Base-by-base conservation (phyloP, 2,329 filamentous ascomycete genomes). In the Pyrenophora seminiperda region DNA sequence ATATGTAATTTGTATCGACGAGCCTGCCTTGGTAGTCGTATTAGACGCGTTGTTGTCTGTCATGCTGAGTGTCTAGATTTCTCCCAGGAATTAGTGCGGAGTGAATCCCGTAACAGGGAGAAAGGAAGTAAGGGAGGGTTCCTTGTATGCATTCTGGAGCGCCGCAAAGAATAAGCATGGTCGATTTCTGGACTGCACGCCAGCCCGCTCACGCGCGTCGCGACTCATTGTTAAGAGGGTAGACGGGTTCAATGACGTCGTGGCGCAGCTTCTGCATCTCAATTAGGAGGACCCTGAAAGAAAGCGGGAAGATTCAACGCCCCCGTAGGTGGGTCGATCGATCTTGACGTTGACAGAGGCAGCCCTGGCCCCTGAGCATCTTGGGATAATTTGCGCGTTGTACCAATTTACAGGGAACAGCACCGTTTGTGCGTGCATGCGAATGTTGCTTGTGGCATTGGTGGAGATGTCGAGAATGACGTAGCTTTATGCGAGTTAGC, bases 1-100 rank as follows among this genome's bases (percentile, higher is more conserved):
- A 17, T 68, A 64, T 5, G 68, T 72, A 20, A 75, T 47, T 10
- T 61, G 62, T 37, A 77, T 66, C 46, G 62, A 58, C 0, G 61
- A 45, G 33, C 44, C 50, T 24, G 22, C 24, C 18, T 47, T 37
- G 14, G 31, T 45, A 19, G 22, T 15, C 11, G 31, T 33, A 14
- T 22, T 42, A 14, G 32, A 24, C 15, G 33, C 41, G 20, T 33
- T 36, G 27, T 18, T 14, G n/a, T 33, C 32, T 30, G 32, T 17
- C 48, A 51, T 51, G 20, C 9, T 14, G 32, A 13, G n/a, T 37
- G 1, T 38, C n/a, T 32, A 30, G 20, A 24, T 13, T 32, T 5
- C 13, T 11, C 32, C 10, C 30, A 27, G 24, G 27, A 14, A 15
- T 24, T 5, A 9, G 34, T n/a, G 14, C 13, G 13, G 29, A 38